Base-by-base conservation (phyloP, 2,329 filamentous ascomycete genomes). In the Xenoacremonium recifei region DNA sequence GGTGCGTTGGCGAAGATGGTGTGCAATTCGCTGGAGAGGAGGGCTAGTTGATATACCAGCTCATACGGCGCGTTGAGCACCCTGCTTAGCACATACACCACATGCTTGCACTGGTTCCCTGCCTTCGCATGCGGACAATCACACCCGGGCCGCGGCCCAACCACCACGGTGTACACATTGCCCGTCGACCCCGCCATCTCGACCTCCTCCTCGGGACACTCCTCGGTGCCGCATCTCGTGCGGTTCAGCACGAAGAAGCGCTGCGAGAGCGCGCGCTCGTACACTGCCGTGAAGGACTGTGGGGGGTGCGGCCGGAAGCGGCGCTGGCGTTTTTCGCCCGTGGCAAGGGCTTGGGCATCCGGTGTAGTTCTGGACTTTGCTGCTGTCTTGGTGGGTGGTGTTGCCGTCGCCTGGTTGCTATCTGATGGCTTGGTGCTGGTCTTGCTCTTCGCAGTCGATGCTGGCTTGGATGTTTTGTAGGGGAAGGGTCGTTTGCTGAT, bases 81-180 rank as follows among this genome's bases (percentile, higher is more conserved):
- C 15, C 75, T 71, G 11, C 74, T 66, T 59, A 86, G 69, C 53
- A 76, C 77, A 54, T 81, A 86, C 32, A 84, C 47, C 19, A 82
- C 66, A 51, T 87, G 83, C 55, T 86, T 86, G 72, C 82, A 85
- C 47, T 82, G 78, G 21, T 78, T 71, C 1, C 77, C 76, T 23
- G 69, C 69, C 19, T 45, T 51, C 1, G 70, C 72, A 42, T 82
- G 72, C 1, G 79, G 79, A 46, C 81, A 84, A 36, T 71, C 67
- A 57, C 81, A 85, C 0, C 52, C 64, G 0, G 79, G 77, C 15
- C 69, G 53, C n/a, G 68, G 68, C 3, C 66, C 65, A 39, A 86
- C 73, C 23, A 63, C 63, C 21, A 85, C 72, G 1, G 63, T 75
- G 59, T 87, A 86, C 43, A 86, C 69, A 49, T 85, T 85, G 13